Percentiles rank a stretch among this genome's conserved stretches.
phyloP scores from a whole-genome alignment of 148 eudicot species.

The Nepenthes mirabilis region DNA sequence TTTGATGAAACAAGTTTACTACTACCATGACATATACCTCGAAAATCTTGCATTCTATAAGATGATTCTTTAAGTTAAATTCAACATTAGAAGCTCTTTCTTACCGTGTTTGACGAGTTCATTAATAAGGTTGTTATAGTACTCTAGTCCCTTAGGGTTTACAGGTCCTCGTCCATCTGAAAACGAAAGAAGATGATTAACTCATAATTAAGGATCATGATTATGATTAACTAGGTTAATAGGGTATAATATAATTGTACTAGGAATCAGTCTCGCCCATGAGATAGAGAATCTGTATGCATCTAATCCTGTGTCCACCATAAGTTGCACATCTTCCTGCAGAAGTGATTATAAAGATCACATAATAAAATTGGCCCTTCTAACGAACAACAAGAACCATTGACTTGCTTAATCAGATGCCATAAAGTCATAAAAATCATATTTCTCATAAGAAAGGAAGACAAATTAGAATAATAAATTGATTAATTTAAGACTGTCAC shows the following conservation, averaged over 20 bases:
- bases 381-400: too few species aligned
- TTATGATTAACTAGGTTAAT: background rate
- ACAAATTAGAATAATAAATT: too few species aligned
- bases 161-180: slow-evolving; percentile 37
- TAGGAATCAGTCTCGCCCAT: slow-evolving; percentile 46
- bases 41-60: too few species aligned
- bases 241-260: slow-evolving; percentile 9
- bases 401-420: too few species aligned
- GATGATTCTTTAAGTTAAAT: too few species aligned
- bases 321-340: slow-evolving; percentile 42
- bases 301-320: slow-evolving; percentile 36
- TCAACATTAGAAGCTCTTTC: too few species aligned
- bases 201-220: background rate
- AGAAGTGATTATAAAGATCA: background rate
- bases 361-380: too few species aligned
- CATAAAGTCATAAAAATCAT: too few species aligned
- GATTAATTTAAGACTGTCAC: too few species aligned
- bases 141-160: slow-evolving; percentile 34
- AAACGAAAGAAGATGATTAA: background rate
- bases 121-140: slow-evolving; percentile 45
- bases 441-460: too few species aligned
- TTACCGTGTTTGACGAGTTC: slow-evolving; percentile 23
- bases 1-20: too few species aligned
- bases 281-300: slow-evolving; percentile 51
- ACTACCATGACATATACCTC: too few species aligned